These are phyloP conservation scores for Aspergillus floridensis DNA, from an alignment of 2,329 filamentous ascomycete species.

Conservation along the genomic window DNA sequence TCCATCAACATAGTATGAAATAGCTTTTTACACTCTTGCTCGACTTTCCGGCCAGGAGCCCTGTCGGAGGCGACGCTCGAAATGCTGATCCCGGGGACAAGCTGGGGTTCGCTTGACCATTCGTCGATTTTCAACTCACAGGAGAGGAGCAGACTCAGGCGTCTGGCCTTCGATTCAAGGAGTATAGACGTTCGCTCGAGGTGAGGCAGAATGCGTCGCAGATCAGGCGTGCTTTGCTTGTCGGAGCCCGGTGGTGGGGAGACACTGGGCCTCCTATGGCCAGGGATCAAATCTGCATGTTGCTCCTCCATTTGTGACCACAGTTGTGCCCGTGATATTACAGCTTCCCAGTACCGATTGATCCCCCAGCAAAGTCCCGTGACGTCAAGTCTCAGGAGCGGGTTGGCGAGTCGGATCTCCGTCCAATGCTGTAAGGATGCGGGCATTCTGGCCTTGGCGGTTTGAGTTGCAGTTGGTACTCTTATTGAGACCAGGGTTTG, in stretches of 20 bases:
- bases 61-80: conserved; percentile 17
- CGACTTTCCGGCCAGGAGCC: conserved; percentile 27
- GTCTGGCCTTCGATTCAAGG: conserved; percentile 22
- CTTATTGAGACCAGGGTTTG: conserved; percentile 35
- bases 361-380: conserved; percentile 44
- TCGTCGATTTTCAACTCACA: conserved; percentile 37
- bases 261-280: neutral
- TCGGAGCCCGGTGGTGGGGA: conserved; percentile 9
- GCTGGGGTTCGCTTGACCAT: conserved; percentile 41
- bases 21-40: conserved; percentile 39
- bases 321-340: conserved; percentile 36
- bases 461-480: conserved; percentile 18
- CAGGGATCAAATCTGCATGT: conserved; percentile 16
- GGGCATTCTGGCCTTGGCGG: conserved; percentile 27
- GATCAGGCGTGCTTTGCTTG: conserved; percentile 22
- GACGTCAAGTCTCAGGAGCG: conserved; percentile 37
- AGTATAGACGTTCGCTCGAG: conserved; percentile 37
- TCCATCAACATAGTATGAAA: conserved; percentile 36
- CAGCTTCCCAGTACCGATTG: conserved; percentile 43
- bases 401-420: conserved; percentile 32
- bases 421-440: conserved; percentile 35
- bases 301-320: conserved; percentile 37
- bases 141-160: conserved; percentile 30
- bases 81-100: conserved; percentile 38
- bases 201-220: conserved; percentile 34